Evolutionary conservation across 331 rosid species (phyloP).

Genomic region (Malus hybrid): DNA sequence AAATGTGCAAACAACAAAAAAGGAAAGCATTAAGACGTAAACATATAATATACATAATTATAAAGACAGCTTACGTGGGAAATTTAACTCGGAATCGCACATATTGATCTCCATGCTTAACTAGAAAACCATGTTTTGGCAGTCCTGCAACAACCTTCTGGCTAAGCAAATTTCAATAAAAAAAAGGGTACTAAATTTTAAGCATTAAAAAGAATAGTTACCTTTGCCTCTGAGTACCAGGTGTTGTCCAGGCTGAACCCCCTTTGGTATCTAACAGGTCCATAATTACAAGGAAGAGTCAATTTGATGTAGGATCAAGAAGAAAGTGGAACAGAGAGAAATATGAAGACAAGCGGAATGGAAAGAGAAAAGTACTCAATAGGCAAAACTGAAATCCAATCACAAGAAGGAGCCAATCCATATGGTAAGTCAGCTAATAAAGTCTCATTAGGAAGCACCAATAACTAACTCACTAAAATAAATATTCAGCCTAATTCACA

Average conservation of each 20-base stretch:
- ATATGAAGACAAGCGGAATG: neutral
- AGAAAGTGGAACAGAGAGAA: neutral
- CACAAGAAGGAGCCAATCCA: neutral
- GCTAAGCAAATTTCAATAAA: conserved; percentile 4
- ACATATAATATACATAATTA: neutral
- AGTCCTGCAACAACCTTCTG: conserved; percentile 55
- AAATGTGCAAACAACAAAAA: neutral
- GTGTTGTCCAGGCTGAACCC: conserved; percentile 50
- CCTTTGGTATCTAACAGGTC: conserved; percentile 45
- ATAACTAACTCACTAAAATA: neutral
- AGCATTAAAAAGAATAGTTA: conserved; percentile 6
- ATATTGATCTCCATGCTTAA: conserved; percentile 81
- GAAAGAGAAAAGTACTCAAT: neutral
- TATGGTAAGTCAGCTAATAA: neutral
- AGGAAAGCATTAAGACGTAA: neutral
- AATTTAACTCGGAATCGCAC: conserved; percentile 69
- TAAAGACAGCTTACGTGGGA: conserved; percentile 47
- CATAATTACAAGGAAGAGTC: conserved; percentile 9
- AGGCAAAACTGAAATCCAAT: neutral
- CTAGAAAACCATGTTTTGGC: conserved; percentile 70
- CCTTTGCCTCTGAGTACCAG: conserved; percentile 73
- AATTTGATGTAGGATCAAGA: neutral
- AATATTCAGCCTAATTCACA: neutral
- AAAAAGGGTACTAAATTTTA: neutral
- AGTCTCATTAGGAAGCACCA: neutral